Evolutionary conservation across 345 rosid species (phyloP).

Genomic region (Eucalyptus cladocalyx): DNA sequence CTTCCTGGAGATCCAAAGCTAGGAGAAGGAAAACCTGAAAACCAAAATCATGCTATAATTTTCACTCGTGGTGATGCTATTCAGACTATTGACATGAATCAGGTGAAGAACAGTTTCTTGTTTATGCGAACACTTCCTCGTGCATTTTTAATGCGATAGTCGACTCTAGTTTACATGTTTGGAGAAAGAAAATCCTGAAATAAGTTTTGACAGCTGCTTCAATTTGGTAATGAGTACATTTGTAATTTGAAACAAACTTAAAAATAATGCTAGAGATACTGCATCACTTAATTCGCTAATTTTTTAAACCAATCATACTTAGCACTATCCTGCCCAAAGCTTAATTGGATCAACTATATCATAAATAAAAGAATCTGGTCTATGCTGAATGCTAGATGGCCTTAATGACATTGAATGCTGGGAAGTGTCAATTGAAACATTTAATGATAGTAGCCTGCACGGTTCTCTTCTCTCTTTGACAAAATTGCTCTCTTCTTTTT

Average conservation of each 20-base stretch:
- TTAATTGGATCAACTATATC: background rate
- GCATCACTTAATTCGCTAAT: background rate
- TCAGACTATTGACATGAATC: constrained; percentile 99
- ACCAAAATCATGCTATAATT: constrained; percentile 91
- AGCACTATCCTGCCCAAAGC: background rate
- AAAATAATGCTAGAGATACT: background rate
- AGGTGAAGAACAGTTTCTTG: constrained; percentile 30
- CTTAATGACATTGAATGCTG: background rate
- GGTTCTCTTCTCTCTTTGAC: background rate
- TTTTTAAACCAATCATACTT: background rate
- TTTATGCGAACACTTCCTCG: background rate
- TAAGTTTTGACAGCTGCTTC: background rate
- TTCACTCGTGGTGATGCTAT: constrained; percentile 98
- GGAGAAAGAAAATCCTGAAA: background rate
- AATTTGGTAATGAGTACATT: background rate
- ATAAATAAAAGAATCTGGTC: background rate
- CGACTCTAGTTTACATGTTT: background rate
- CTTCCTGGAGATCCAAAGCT: constrained; percentile 98
- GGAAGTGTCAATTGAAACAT: background rate
- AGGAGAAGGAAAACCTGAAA: constrained; percentile 99
- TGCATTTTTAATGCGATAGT: background rate
- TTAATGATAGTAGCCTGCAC: background rate
- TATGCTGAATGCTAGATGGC: background rate
- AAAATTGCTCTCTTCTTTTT: background rate
- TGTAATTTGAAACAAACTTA: background rate